Evolutionary conservation across 768 basidiomycete genomes (phyloP), one percentile per base, ranked within the genome.

Genomic region (Pulveroboletus frians): DNA sequence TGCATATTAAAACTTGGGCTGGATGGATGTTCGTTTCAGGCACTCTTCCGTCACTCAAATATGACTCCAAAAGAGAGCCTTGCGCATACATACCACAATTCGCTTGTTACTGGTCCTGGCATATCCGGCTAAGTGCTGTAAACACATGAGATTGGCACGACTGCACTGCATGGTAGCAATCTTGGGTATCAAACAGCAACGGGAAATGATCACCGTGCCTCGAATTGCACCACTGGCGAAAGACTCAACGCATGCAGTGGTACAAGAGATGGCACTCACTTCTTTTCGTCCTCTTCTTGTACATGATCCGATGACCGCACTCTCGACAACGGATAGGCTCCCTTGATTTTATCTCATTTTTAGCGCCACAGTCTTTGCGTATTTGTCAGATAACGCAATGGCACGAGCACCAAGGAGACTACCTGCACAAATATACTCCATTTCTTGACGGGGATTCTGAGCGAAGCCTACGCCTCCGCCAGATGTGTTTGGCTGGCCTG

Each of bases 301-400:
- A 97, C 91, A 98, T 93, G 66, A 98, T 95, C 45, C 95, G 83
- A 69, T 97, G 95, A 3, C 95, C 95, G 62, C 95, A 98, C 64
- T 97, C 92, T 57, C 88, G 79, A 71, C 95, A 98, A 49, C 95
- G 85, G 55, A 97, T 94, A 37, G 92, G 91, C 66, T 98, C 95
- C 51, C 91, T 76, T 8, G 89, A 76, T 69, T 83, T 86, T 65
- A 97, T 92, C 63, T 89, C 85, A 67, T 94, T 96, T 71, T 88
- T 88, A 1, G 85, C 87, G 52, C 91, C 89, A 65, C 94, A 97
- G 65, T 96, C 94, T 92, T 61, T 32, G 41, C 11, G 39, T 34
- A 34, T 27, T 18, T 44, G 46, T 60, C 59, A 59, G 47, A 48
- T 27, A 57, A 43, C 15, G 30, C 27, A 40, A 51, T 21, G 31